Base-by-base conservation (phyloP, 148 eudicot species). In the Amaranthus palmeri region DNA sequence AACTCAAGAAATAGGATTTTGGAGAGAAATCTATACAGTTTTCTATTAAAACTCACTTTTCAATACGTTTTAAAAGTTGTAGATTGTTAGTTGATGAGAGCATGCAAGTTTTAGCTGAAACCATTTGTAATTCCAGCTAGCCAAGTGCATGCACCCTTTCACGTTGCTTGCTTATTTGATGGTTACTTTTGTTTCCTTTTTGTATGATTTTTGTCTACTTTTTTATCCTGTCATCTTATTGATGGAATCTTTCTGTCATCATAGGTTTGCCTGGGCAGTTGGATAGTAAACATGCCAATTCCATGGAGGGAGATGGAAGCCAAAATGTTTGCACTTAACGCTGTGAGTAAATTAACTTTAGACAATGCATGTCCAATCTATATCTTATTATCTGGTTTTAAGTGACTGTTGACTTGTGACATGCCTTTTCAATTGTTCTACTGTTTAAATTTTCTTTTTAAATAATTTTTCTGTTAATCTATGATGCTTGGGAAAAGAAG, bases 301-400 rank as follows among this genome's bases (percentile, higher is more conserved):
- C 85, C 92, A 57, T 93, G 97, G 97, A 89, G 83, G 81, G 96
- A 91, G 86, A 90, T 89, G 61, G 98, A 93, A 85, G 83, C 88
- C 40, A 92, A 86, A 83, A 74, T 93, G 87, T 93, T 83, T 81
- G 89, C 90, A 56, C 93, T 93, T 47, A 91, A 89, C 83, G 90
- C 81, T 86, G 98, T 93, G 82, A 87, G 97, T 76, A 66, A 73
- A 70, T 72, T 58, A 36, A 7, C 36, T 11, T 17, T 70, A 2
- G 54, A 63, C 46, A 41, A 14, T 75, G 65, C 71, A 45, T 49
- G 47, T 42, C 13, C 50, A 15, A 9, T 69, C 10, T 18, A n/a
- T 5, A 5, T 72, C 36, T 49, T 41, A 4, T 36, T 14, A 25
- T 36, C 25, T 71, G 25, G 3, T 18, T 8, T 49, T 4, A 3